Conservation (phyloP, 1,284 basidiomycete genomes). For the Trichosporon sp. region DNA sequence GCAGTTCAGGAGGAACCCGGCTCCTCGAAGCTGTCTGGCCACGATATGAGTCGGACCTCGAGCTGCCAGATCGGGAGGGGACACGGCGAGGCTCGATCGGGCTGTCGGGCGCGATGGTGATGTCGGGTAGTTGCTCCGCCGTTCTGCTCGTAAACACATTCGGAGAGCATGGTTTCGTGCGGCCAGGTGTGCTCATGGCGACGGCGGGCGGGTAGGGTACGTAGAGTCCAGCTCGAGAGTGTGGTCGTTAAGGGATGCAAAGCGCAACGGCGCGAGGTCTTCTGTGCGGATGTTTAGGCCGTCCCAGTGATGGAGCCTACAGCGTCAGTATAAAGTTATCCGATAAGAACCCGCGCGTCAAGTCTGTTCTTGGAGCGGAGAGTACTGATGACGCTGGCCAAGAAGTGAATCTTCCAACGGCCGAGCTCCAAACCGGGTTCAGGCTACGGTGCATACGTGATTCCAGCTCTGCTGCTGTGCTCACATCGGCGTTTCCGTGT, state of each 20-base stretch:
- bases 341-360: not conserved
- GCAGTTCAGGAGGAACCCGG: not conserved
- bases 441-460: not conserved
- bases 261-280: not conserved
- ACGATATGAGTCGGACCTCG: not conserved
- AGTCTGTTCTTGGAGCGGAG: not conserved
- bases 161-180: constrained; percentile 1
- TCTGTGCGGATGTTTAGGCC: not conserved
- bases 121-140: not conserved
- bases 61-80: not conserved
- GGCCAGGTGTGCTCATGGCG: constrained; percentile 14
- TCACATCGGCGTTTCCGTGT: not conserved
- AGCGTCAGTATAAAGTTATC: not conserved
- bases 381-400: not conserved
- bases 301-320: not conserved
- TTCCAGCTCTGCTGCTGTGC: not conserved
- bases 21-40: not conserved
- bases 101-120: not conserved
- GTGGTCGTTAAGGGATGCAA: not conserved
- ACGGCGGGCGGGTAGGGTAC: not conserved
- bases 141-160: not conserved
- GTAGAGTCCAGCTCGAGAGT: not conserved
- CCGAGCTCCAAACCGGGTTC: not conserved
- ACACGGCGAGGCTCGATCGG: not conserved
- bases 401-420: not conserved